phyloP scores from a whole-genome alignment of 805 yeast genomes.

The Phaffomyces antillensis region DNA sequence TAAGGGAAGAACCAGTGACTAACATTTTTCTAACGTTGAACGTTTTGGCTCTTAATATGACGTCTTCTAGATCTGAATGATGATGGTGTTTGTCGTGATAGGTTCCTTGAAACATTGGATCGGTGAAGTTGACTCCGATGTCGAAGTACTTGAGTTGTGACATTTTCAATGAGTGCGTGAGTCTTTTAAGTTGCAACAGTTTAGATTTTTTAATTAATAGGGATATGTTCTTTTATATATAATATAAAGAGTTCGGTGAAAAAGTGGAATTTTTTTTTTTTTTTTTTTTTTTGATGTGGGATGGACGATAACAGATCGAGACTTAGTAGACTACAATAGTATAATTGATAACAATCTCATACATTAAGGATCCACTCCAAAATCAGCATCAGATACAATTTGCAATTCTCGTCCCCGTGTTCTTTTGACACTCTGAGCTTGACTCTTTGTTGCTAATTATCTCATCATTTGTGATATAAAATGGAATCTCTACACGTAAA shows the following conservation, averaged over 20 bases:
- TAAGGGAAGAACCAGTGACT: slow-evolving; percentile 75
- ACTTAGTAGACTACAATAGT: neutral
- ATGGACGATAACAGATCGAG: no score
- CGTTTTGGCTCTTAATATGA: slow-evolving; percentile 58
- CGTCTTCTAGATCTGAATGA: slow-evolving; percentile 53
- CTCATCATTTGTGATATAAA: slow-evolving; percentile 48
- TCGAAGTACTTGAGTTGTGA: slow-evolving; percentile 25
- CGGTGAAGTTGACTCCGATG: slow-evolving; percentile 76
- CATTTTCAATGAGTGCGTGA: neutral
- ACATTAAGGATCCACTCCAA: neutral
- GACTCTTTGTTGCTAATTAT: slow-evolving; percentile 82
- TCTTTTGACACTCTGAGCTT: slow-evolving; percentile 62
- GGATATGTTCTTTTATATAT: no score
- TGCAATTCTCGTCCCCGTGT: slow-evolving; percentile 69
- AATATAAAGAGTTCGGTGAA: no score
- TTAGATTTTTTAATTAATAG: no score
- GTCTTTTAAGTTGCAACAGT: neutral
- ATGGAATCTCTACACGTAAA: neutral
- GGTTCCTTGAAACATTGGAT: slow-evolving; percentile 76
- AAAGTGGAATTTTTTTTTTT: no score
- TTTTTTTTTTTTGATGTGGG: no score
- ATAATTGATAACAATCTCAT: neutral
- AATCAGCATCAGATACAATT: slow-evolving; percentile 14
- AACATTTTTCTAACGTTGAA: slow-evolving; percentile 64
- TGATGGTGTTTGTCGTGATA: slow-evolving; percentile 71